A percentile compares a stretch with the other conserved stretches of the same genome.
Evolutionary conservation across 345 rosid species (phyloP).

Genomic region (Lepidium africanum): DNA sequence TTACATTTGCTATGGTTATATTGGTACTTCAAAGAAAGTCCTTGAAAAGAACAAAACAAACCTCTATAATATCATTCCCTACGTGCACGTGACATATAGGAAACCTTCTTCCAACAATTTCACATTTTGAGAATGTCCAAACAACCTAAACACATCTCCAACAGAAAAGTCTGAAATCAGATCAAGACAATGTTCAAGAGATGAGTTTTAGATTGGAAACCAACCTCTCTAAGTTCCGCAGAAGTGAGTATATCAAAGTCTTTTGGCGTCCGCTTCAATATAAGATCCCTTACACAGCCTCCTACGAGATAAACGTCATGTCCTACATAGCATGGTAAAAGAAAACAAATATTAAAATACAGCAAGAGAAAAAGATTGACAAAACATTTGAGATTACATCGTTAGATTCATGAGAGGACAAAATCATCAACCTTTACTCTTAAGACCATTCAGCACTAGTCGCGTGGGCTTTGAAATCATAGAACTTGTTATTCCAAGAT

Average conservation of each 20-base stretch:
- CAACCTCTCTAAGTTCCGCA: constrained; percentile 72
- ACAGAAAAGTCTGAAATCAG: background rate
- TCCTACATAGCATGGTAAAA: constrained; percentile 32
- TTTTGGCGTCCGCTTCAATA: constrained; percentile 67
- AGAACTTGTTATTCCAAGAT: constrained; percentile 40
- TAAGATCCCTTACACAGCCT: constrained; percentile 90
- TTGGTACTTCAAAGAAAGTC: background rate
- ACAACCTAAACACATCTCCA: constrained; percentile 27
- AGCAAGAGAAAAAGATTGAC: background rate
- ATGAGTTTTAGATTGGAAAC: background rate
- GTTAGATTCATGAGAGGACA: background rate
- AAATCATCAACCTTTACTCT: constrained; percentile 34
- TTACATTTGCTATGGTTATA: background rate
- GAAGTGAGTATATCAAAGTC: constrained; percentile 80
- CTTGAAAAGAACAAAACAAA: constrained; percentile 5
- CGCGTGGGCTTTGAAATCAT: constrained; percentile 32
- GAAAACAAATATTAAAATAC: background rate
- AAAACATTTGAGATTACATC: background rate
- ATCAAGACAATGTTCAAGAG: background rate
- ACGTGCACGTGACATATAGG: constrained; percentile 58
- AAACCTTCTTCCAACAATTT: constrained; percentile 47
- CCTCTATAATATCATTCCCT: constrained; percentile 40
- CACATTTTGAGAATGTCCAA: constrained; percentile 36
- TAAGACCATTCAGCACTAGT: constrained; percentile 46
- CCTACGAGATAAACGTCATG: constrained; percentile 84